Evolutionary conservation across 2,329 filamentous ascomycete genomes (phyloP).

Genomic region (Sclerotiophoma versabilis): DNA sequence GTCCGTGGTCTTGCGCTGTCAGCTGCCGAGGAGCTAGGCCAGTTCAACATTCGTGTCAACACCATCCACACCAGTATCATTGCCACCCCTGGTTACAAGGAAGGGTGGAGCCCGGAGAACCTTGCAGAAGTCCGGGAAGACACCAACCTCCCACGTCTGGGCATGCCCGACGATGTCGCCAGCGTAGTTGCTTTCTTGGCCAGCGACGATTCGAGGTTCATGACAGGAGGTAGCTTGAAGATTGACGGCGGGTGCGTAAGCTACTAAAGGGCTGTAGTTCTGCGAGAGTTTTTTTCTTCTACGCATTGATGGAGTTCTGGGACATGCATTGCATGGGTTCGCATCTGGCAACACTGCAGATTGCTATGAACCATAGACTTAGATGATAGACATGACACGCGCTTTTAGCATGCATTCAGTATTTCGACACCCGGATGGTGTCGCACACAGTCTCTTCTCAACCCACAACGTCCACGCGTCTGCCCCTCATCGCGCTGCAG

Average conservation of each 20-base stretch:
- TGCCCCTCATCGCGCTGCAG: slow-evolving; percentile 7
- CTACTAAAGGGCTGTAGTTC: slow-evolving; percentile 24
- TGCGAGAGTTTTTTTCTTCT: slow-evolving; percentile 1
- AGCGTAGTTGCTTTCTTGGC: slow-evolving; percentile 50
- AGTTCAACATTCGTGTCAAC: slow-evolving; percentile 50
- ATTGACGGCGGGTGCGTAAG: slow-evolving; percentile 44
- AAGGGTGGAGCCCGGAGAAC: slow-evolving; percentile 46
- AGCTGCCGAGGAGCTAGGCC: slow-evolving; percentile 49
- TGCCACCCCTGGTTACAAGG: slow-evolving; percentile 46
- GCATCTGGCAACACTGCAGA: slow-evolving; percentile 20
- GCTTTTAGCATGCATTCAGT: slow-evolving; percentile 10
- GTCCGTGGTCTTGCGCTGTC: slow-evolving; percentile 49
- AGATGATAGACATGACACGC: slow-evolving; percentile 16
- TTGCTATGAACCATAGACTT: slow-evolving; percentile 11
- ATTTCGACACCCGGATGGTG: slow-evolving; percentile 11
- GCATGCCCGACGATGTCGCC: slow-evolving; percentile 49
- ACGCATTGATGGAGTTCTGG: slow-evolving; percentile 35
- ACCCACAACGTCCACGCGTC: not conserved
- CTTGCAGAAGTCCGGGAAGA: slow-evolving; percentile 42
- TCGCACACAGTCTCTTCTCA: not conserved
- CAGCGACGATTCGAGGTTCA: slow-evolving; percentile 50
- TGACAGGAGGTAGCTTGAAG: slow-evolving; percentile 48
- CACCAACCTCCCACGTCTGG: slow-evolving; percentile 48
- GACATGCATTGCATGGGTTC: slow-evolving; percentile 15
- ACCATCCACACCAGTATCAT: slow-evolving; percentile 52